Base-by-base conservation (phyloP, 257 asterid species). In the Pogostemon cablin region DNA sequence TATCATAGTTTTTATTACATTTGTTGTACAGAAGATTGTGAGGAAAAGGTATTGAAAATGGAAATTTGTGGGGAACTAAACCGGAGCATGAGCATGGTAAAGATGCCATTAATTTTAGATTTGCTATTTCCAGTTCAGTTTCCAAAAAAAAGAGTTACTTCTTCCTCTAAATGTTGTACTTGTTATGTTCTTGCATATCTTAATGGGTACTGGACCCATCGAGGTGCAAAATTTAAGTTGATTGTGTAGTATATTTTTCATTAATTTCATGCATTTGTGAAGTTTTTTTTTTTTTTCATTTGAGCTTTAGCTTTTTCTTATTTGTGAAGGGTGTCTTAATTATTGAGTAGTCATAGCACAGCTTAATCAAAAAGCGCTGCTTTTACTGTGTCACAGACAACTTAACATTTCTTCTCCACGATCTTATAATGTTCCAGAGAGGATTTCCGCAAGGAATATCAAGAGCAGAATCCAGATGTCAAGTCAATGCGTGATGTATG, bases 391-490 rank as follows among this genome's bases (percentile, higher is more conserved):
- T 72, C 46, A 49, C 38, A 56, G 43, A 49, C 38, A 56, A 37
- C 61, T 58, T 63, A 48, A 38, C 42, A 15, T 8, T 25, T 67
- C 48, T 41, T n/a, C 32, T 50, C 39, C 47, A 0, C 60, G 69
- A 50, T 59, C 46, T 64, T 53, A 25, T 11, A 63, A 34, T 78
- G 53, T 72, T 83, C 56, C 71, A 92, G 98, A 91, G 98, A 93
- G 85, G 97, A 93, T 80, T 93, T 93, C 70, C 97, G 98, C 11
- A 93, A 87, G 88, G 97, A 78, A 65, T 93, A 81, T 69, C 97
- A 87, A 72, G 92, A 86, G 72, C 81, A 72, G 74, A 90, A 93
- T 79, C 98, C 98, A 2, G 91, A 81, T 78, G 72, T 93, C 73
- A 93, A 86, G 84, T 82, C 97, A 62, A 93, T 93, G 98, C 92